Percentiles rank a stretch among this genome's conserved stretches.
phyloP scores from a whole-genome alignment of 768 basidiomycete species.

The Xerocomellus chrysenteron region DNA sequence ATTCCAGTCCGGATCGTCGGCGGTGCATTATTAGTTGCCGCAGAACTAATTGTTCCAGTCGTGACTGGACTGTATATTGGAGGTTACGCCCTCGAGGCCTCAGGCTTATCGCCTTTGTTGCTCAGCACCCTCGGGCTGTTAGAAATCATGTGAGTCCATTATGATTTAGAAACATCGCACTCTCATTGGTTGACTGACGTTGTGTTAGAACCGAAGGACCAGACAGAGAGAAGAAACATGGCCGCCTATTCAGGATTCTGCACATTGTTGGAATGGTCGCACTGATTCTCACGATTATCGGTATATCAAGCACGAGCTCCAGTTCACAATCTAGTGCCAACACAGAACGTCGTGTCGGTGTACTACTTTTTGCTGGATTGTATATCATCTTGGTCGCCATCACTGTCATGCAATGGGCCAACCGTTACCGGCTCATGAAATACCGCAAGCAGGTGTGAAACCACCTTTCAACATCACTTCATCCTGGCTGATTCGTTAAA shows the following conservation, averaged over 20 bases:
- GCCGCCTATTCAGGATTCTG: constrained; percentile 25
- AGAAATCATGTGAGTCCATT: constrained; percentile 32
- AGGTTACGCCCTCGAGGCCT: constrained; percentile 44
- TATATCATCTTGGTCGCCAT: constrained; percentile 47
- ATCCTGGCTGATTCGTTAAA: constrained; percentile 7
- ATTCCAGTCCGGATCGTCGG: constrained; percentile 55
- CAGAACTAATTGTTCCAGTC: constrained; percentile 40
- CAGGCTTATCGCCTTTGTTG: constrained; percentile 42
- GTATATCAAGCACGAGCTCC: constrained; percentile 23
- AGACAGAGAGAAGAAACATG: constrained; percentile 13
- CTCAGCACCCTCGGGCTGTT: constrained; percentile 38
- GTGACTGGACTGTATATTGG: constrained; percentile 50
- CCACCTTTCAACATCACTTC: not conserved
- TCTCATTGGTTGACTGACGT: constrained; percentile 1
- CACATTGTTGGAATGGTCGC: constrained; percentile 29
- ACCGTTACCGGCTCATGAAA: constrained; percentile 38
- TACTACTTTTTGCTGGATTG: constrained; percentile 32
- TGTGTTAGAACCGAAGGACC: constrained; percentile 31
- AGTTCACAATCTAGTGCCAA: constrained; percentile 19
- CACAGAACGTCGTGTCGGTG: constrained; percentile 35
- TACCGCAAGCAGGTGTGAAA: constrained; percentile 36
- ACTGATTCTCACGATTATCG: constrained; percentile 34
- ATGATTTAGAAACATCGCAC: not conserved
- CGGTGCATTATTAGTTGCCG: constrained; percentile 56
- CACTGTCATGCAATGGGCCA: constrained; percentile 51